Evolutionary conservation across 73 alveolate species (phyloP).

Genomic region (Uronychia binucleata): DNA sequence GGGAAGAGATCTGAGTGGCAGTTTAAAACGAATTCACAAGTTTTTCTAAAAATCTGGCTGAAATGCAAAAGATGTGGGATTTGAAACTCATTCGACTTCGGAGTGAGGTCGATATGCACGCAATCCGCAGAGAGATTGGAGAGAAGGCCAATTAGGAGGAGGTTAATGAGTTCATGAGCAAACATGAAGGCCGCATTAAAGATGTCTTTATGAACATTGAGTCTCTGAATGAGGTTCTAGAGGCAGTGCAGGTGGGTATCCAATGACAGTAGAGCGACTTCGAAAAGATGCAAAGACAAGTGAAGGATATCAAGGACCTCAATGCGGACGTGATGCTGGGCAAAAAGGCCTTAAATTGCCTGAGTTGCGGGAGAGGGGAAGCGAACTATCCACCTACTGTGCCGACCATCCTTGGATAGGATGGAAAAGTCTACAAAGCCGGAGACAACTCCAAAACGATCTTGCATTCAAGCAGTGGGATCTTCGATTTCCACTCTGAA

Average conservation of each 20-base stretch:
- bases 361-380: constrained; percentile 41
- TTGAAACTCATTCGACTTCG: constrained; percentile 30
- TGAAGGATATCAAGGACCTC: constrained; percentile 38
- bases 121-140: constrained; percentile 16
- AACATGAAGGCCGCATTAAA: constrained; percentile 28
- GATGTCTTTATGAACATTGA: constrained; percentile 24
- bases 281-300: constrained; percentile 23
- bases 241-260: constrained; percentile 19
- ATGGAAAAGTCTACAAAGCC: constrained; percentile 33
- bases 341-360: constrained; percentile 32
- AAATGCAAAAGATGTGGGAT: not conserved
- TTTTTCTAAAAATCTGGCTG: not conserved
- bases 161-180: constrained; percentile 7
- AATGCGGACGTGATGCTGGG: constrained; percentile 49
- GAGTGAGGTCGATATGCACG: constrained; percentile 35
- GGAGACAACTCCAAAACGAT: too few relatives aligned
- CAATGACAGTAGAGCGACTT: not conserved
- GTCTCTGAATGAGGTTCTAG: constrained; percentile 28
- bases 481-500: not conserved
- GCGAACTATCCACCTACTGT: constrained; percentile 6
- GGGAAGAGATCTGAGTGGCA: not conserved
- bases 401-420: constrained; percentile 22
- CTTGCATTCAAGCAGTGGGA: not conserved
- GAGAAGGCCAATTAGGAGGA: constrained; percentile 44
- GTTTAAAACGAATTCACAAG: not conserved